Evolutionary conservation across 805 yeast species (phyloP), one percentile per base, ranked within the genome.

Genomic region (Candida patagonica): DNA sequence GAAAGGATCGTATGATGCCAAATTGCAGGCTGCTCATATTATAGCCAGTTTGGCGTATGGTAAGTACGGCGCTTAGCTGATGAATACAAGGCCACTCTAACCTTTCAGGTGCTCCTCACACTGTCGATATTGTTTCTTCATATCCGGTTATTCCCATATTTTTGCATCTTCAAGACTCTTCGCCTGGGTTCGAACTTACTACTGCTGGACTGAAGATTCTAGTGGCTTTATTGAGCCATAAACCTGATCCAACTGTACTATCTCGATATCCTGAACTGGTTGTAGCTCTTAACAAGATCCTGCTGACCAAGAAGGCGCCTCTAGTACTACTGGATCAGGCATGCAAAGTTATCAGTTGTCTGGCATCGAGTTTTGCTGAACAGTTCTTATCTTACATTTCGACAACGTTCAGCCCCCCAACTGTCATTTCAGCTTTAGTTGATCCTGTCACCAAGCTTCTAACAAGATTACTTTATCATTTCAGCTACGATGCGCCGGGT

Each of bases 31-130:
- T 5, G 47, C 48, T 15, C 32, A 55, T 4, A 46, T 57, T 10
- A 37, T 58, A 15, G 60, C 59, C 12, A 56, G 60, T 29, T 53
- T 57, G 31, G 60, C 61, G 2, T 37, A 53, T 24, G 59, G 61
- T 48, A 46, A 7, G 51, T 35, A 22, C 20, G 37, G 20, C n/a
- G 27, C 10, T 17, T 8, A 24, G 26, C 26, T n/a, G 19, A n/a
- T n/a, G n/a, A n/a, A n/a, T n/a, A n/a, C n/a, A n/a, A n/a, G n/a
- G n/a, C n/a, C n/a, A n/a, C n/a, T n/a, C n/a, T n/a, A n/a, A n/a
- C n/a, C n/a, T n/a, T n/a, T n/a, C n/a, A n/a, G n/a, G n/a, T n/a
- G n/a, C n/a, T n/a, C n/a, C n/a, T n/a, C n/a, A 21, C 8, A 24
- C 23, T 22, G 29, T 34, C 12, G 2, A 19, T 17, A 6, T 25